Conservation (phyloP, 805 yeast genomes). For the Yarrowia hollandica region DNA sequence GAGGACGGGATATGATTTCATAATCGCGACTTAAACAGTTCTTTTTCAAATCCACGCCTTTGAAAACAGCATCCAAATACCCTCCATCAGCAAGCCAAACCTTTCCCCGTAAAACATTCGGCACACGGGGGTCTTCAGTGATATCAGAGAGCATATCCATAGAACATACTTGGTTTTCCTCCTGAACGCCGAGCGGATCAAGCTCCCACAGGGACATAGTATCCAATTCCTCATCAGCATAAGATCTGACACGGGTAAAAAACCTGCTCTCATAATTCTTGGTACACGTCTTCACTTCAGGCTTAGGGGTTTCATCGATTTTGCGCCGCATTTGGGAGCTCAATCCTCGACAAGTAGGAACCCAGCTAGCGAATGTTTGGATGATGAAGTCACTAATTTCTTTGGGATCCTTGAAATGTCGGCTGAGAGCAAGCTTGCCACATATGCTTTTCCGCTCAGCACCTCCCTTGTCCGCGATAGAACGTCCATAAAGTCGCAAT, state of each 20-base stretch:
- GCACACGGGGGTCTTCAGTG: constrained; percentile 61
- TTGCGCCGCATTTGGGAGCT: constrained; percentile 6
- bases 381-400: constrained; percentile 14
- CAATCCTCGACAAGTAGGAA: constrained; percentile 12
- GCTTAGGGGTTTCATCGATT: constrained; percentile 6
- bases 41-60: not conserved
- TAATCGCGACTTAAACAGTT: not conserved
- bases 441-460: constrained; percentile 9
- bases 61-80: not conserved
- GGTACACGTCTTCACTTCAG: not conserved
- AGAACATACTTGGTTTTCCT: constrained; percentile 54
- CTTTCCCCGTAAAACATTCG: constrained; percentile 47
- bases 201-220: constrained; percentile 4
- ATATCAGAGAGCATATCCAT: constrained; percentile 69
- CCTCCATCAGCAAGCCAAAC: constrained; percentile 60
- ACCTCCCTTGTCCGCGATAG: not conserved
- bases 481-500: not conserved
- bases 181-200: not conserved
- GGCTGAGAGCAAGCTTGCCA: not conserved
- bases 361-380: constrained; percentile 13
- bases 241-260: not conserved
- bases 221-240: not conserved
- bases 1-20: not conserved
- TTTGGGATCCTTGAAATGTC: constrained; percentile 6
- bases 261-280: not conserved